Base-by-base conservation (phyloP, 2,329 filamentous ascomycete genomes). In the Monilinia aucupariae region DNA sequence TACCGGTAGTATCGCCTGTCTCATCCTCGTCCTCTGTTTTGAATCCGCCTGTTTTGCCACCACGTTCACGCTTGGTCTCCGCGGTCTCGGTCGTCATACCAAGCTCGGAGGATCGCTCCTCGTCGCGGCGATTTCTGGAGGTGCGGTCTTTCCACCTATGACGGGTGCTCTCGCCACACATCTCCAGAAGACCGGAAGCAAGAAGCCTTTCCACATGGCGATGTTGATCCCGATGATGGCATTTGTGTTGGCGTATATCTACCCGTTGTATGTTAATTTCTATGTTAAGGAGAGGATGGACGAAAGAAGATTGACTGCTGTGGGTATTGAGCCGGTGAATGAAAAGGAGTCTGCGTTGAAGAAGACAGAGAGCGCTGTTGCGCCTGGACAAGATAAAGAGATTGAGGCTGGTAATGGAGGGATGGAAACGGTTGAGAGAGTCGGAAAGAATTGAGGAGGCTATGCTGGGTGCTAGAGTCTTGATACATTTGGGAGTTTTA, bases 1-100 rank as follows among this genome's bases (percentile, higher is more conserved):
- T 37, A 61, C 59, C 1, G 63, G 47, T 9, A 50, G 45, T 39
- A 65, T 85, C 66, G 77, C 80, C 3, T 85, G 91, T 80, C 81
- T 91, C 43, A 89, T 84, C 74, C 67, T 90, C 10, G 85, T 87
- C 4, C 78, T 92, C n/a, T 91, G 91, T 78, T 92, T 91, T 74
- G 89, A 91, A 76, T 87, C 83, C 12, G 88, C 90, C 72, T 88
- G 87, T 73, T 93, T 92, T 78, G 89, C 90, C 0, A 92, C 89
- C 27, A 92, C 92, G 71, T 85, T 92, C 37, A 88, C 89, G 0
- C 79, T 92, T 1, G 87, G 87, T 8, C 89, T 92, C 78, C 82
- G 88, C 27, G 89, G 88, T 4, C 79, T 92, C 2, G 90, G 90
- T 15, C 82, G 85, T 30, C 87, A 92, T 76, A 89, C 86, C 41